Evolutionary conservation across 768 basidiomycete species (phyloP).

Genomic region (Pleurotus cornucopiae): DNA sequence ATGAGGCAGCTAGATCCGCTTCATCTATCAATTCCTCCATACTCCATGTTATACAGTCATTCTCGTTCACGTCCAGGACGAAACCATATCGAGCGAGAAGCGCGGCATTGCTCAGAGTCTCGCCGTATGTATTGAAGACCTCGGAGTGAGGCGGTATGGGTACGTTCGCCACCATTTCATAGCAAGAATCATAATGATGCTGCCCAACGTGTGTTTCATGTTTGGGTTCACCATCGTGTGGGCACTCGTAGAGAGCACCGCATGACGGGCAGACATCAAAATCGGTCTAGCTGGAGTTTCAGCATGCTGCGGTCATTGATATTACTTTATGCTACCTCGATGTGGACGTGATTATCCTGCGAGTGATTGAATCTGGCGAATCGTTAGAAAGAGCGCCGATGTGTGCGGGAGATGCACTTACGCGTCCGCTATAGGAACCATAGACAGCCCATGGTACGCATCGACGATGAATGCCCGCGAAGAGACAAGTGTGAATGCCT

Average conservation of each 20-base stretch:
- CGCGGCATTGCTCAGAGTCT: conserved; percentile 57
- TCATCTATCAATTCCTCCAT: conserved; percentile 23
- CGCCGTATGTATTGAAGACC: conserved; percentile 79
- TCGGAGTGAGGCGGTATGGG: conserved; percentile 48
- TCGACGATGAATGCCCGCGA: conserved; percentile 84
- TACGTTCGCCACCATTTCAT: conserved; percentile 66
- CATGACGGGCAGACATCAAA: conserved; percentile 70
- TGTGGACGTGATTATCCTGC: conserved; percentile 64
- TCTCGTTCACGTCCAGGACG: conserved; percentile 65
- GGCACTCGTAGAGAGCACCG: conserved; percentile 63
- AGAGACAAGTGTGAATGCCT: conserved; percentile 63
- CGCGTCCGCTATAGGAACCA: conserved; percentile 86
- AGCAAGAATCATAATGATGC: conserved; percentile 31
- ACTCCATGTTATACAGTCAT: conserved; percentile 50
- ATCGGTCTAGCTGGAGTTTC: conserved; percentile 45
- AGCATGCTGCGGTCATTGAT: background rate
- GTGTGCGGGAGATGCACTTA: conserved; percentile 31
- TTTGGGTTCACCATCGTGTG: conserved; percentile 40
- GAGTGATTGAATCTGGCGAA: conserved; percentile 68
- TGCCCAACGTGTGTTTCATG: background rate
- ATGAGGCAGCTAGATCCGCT: conserved; percentile 5
- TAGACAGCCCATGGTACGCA: conserved; percentile 71
- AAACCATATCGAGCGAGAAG: conserved; percentile 74
- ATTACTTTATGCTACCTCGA: conserved; percentile 50
- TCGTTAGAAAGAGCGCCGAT: conserved; percentile 10